phyloP scores from a whole-genome alignment of 805 yeast species.

The Cyberlindnera xylosilytica region DNA sequence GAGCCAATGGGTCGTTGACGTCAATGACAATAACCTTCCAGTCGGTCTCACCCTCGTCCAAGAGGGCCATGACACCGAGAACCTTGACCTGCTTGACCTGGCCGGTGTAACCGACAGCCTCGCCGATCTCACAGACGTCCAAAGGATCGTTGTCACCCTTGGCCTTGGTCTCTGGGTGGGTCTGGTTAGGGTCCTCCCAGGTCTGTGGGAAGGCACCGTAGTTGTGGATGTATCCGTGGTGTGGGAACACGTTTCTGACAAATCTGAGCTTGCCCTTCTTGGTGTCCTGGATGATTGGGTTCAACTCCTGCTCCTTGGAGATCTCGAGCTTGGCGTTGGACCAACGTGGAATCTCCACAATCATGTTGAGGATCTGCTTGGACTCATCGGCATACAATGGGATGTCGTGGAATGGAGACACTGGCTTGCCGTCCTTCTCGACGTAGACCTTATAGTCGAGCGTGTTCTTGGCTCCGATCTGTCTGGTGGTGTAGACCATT shows the following conservation, averaged over 20 bases:
- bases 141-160: slow-evolving; percentile 94
- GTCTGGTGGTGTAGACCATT: slow-evolving; percentile 71
- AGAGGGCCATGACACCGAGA: slow-evolving; percentile 72
- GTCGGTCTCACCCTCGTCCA: slow-evolving; percentile 95
- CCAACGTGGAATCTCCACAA: slow-evolving; percentile 81
- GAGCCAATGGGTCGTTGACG: slow-evolving; percentile 60
- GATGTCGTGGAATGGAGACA: slow-evolving; percentile 84
- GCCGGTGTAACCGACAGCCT: slow-evolving; percentile 53
- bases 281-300: slow-evolving; percentile 79
- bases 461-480: slow-evolving; percentile 93
- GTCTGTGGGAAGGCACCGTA: slow-evolving; percentile 92
- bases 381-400: slow-evolving; percentile 50
- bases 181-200: slow-evolving; percentile 89
- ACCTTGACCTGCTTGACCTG: slow-evolving; percentile 64
- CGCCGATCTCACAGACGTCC: slow-evolving; percentile 82
- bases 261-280: slow-evolving; percentile 75
- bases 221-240: slow-evolving; percentile 81
- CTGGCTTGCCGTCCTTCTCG: slow-evolving; percentile 90
- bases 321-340: slow-evolving; percentile 82
- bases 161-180: slow-evolving; percentile 38
- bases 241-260: slow-evolving; percentile 77
- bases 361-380: slow-evolving; percentile 51
- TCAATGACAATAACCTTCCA: slow-evolving; percentile 85
- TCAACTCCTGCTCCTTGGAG: slow-evolving; percentile 50
- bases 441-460: slow-evolving; percentile 88